Evolutionary conservation across 129 eudicot species (phyloP).

Genomic region (Ambrosia trifida): DNA sequence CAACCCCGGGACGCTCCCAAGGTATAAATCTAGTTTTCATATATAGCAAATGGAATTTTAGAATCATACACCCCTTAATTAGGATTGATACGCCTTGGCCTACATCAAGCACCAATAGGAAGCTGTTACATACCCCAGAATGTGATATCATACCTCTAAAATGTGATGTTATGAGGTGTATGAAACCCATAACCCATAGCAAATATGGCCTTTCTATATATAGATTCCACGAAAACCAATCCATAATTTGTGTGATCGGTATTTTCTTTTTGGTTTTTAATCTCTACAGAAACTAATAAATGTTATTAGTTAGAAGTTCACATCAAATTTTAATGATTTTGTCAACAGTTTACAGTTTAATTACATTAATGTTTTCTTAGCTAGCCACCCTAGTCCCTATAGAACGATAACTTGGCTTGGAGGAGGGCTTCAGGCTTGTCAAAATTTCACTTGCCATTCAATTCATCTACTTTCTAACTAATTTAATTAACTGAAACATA

Average conservation of each 20-base stretch:
- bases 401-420: background rate
- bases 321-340: constrained; percentile 8
- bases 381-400: constrained; percentile 10
- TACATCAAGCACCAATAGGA: too few relatives aligned
- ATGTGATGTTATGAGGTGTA: too few relatives aligned
- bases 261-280: background rate
- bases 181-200: too few relatives aligned
- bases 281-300: background rate
- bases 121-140: too few relatives aligned
- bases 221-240: background rate
- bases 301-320: constrained; percentile 16
- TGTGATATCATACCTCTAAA: too few relatives aligned
- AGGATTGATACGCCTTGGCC: too few relatives aligned
- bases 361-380: constrained; percentile 5
- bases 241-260: background rate
- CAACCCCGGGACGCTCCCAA: too few relatives aligned
- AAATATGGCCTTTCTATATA: too few relatives aligned
- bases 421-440: too few relatives aligned
- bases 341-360: background rate
- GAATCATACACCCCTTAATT: too few relatives aligned
- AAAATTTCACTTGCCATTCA: background rate
- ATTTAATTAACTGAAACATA: background rate
- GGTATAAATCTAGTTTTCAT: too few relatives aligned
- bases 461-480: background rate
- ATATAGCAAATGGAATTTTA: too few relatives aligned